phyloP scores from a whole-genome alignment of 768 basidiomycete genomes.

The Trametes villosa region DNA sequence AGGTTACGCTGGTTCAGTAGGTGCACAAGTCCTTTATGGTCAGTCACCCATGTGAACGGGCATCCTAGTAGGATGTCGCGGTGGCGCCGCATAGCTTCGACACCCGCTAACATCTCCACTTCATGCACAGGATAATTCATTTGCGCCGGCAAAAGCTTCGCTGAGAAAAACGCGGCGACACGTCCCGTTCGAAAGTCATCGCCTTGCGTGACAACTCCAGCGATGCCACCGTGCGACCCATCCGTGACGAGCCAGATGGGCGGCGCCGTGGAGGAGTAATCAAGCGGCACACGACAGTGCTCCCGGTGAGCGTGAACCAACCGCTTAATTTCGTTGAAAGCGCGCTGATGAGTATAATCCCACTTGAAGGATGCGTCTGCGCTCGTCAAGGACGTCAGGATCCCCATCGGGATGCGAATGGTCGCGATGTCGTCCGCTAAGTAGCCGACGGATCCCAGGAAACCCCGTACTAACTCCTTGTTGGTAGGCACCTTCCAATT shows the following conservation, averaged over 20 bases:
- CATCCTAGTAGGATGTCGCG: conserved; percentile 30
- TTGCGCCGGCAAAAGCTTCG: conserved; percentile 32
- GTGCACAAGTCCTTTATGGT: conserved; percentile 33
- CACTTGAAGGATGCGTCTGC: conserved; percentile 28
- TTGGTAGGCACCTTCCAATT: conserved; percentile 38
- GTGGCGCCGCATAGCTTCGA: conserved; percentile 44
- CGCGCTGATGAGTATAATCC: conserved; percentile 36
- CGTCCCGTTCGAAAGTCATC: conserved; percentile 15
- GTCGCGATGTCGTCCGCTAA: conserved; percentile 39
- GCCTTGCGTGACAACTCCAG: conserved; percentile 31
- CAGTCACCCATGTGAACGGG: conserved; percentile 31
- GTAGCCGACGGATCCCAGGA: conserved; percentile 38
- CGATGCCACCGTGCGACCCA: conserved; percentile 25
- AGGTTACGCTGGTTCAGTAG: conserved; percentile 31
- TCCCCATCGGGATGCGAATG: conserved; percentile 44
- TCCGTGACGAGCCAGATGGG: conserved; percentile 34
- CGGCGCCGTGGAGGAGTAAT: conserved; percentile 29
- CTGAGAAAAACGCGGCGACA: conserved; percentile 34
- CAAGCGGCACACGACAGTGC: conserved; percentile 27
- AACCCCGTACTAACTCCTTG: conserved; percentile 39
- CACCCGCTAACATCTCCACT: conserved; percentile 39
- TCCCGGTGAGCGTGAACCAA: conserved; percentile 20
- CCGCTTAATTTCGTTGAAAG: conserved; percentile 35
- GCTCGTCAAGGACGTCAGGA: conserved; percentile 32
- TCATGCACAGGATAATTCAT: conserved; percentile 46